Conservation (phyloP, 192 early-diverging fungal genomes). For the Helicostylum pulchrum region DNA sequence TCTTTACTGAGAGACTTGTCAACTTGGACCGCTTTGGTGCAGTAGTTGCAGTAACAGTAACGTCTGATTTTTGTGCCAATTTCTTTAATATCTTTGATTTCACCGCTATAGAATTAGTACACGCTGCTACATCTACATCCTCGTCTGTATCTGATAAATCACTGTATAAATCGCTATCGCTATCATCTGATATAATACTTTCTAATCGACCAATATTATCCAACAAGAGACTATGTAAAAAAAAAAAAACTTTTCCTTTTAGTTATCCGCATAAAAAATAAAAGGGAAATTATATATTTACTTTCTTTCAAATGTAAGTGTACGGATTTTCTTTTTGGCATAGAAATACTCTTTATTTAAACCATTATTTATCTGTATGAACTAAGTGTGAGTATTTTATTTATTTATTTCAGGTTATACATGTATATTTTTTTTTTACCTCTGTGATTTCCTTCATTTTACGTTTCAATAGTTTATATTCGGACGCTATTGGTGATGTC, state of each 20-base stretch:
- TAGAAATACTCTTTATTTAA: conserved; percentile 24
- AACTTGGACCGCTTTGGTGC: conserved; percentile 31
- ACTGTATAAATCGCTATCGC: conserved; percentile 21
- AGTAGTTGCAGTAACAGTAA: conserved; percentile 21
- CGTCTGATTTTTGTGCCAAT: not conserved
- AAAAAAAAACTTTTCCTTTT: too few relatives aligned
- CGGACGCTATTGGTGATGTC: too few relatives aligned
- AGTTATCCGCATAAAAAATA: not conserved
- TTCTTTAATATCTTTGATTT: too few relatives aligned
- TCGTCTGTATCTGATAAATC: conserved; percentile 15
- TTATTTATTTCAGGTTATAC: not conserved
- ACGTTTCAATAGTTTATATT: conserved; percentile 40
- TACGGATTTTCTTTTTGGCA: conserved; percentile 25
- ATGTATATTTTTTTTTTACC: conserved; percentile 27
- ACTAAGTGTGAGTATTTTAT: not conserved
- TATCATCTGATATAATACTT: conserved; percentile 20
- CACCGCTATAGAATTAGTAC: too few relatives aligned
- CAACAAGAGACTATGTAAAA: conserved; percentile 21
- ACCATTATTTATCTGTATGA: conserved; percentile 14
- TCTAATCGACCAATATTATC: conserved; percentile 29
- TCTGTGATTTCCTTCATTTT: conserved; percentile 42
- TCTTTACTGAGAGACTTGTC: conserved; percentile 22
- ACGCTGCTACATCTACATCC: not conserved
- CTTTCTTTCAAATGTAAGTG: conserved; percentile 30
- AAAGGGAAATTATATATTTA: not conserved